phyloP scores from a whole-genome alignment of 2,329 filamentous ascomycete genomes.

The Trematosphaeria pertusa region DNA sequence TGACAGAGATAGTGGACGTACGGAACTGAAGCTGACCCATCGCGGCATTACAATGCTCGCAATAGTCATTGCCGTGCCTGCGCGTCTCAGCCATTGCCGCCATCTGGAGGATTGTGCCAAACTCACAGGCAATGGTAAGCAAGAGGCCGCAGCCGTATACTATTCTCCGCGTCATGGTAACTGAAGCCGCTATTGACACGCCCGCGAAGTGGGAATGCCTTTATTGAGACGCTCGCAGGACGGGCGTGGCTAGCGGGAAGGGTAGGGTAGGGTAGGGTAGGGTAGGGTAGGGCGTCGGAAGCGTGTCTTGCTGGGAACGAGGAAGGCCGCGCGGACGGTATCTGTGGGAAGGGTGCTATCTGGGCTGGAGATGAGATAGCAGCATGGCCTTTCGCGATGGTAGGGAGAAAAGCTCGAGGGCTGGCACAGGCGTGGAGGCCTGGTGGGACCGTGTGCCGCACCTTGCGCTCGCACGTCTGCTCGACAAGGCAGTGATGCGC shows the following conservation, averaged over 20 bases:
- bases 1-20: conserved; percentile 21
- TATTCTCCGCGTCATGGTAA: conserved; percentile 55
- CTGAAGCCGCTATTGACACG: too few species aligned
- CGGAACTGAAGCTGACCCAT: conserved; percentile 71
- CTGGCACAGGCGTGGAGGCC: not conserved
- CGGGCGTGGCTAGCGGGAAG: conserved; percentile 1
- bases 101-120: conserved; percentile 3
- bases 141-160: conserved; percentile 58
- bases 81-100: conserved; percentile 17
- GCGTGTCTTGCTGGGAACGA: too few species aligned
- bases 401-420: conserved; percentile 1
- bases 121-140: conserved; percentile 53
- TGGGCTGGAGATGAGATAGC: not conserved
- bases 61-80: conserved; percentile 75
- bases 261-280: not conserved
- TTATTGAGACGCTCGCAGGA: not conserved
- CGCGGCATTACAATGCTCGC: conserved; percentile 71
- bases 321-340: too few species aligned
- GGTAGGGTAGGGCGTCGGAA: not conserved
- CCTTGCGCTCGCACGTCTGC: conserved; percentile 3
- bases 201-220: too few species aligned
- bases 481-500: conserved; percentile 10
- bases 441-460: conserved; percentile 2
- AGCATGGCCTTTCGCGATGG: conserved; percentile 4
- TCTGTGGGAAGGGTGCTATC: too few species aligned